Evolutionary conservation across 2,329 filamentous ascomycete species (phyloP).

Genomic region (Anthostomella pinea): DNA sequence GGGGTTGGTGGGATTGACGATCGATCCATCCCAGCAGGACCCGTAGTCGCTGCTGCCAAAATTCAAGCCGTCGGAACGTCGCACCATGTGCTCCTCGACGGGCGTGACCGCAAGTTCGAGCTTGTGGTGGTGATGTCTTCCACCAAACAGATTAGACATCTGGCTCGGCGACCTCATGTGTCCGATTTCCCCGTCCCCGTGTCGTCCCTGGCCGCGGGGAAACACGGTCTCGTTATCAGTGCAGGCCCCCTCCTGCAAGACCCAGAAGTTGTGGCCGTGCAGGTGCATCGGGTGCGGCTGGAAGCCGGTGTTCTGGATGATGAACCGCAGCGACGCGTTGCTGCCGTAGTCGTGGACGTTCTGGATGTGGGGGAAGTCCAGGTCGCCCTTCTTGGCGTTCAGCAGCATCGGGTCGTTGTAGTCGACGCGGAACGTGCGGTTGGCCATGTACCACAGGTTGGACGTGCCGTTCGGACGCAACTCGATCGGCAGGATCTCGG

Average conservation of each 20-base stretch:
- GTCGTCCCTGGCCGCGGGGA: constrained; percentile 9
- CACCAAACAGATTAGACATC: constrained; percentile 9
- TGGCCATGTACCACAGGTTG: constrained; percentile 18
- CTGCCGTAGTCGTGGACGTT: constrained; percentile 20
- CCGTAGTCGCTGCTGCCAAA: constrained; percentile 15
- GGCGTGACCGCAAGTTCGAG: not conserved
- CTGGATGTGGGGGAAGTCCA: constrained; percentile 12
- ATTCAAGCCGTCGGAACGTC: constrained; percentile 1
- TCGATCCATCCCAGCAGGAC: constrained; percentile 22
- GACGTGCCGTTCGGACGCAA: constrained; percentile 16
- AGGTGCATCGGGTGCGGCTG: constrained; percentile 45
- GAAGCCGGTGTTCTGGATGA: constrained; percentile 27
- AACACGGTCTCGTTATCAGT: constrained; percentile 13
- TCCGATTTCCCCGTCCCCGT: too few species aligned
- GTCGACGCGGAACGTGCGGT: constrained; percentile 18
- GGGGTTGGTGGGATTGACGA: constrained; percentile 32
- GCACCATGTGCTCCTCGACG: not conserved
- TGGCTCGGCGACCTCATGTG: constrained; percentile 11
- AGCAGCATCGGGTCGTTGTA: constrained; percentile 23
- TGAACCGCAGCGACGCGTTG: constrained; percentile 28
- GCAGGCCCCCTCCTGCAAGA: constrained; percentile 35
- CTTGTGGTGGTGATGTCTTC: not conserved
- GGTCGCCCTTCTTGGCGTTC: constrained; percentile 10
- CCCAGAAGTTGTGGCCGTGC: constrained; percentile 49
- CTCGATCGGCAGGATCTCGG: constrained; percentile 16